A percentile compares a stretch with the other conserved stretches of the same genome.
Evolutionary conservation across 129 eudicot species (phyloP).

Genomic region (Flaveria bidentis): DNA sequence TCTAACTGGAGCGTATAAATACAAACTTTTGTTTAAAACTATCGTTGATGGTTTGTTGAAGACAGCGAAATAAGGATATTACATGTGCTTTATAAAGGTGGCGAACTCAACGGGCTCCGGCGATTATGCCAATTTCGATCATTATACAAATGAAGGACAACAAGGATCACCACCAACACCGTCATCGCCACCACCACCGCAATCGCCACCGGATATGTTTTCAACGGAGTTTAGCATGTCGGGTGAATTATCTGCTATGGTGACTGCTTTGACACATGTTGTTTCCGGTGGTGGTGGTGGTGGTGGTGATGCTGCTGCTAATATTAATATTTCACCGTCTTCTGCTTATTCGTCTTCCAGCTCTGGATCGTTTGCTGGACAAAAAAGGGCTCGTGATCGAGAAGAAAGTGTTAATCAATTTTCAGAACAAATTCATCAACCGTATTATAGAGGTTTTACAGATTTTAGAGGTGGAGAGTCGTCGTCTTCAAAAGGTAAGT

Average conservation of each 20-base stretch:
- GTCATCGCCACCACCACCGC: slow-evolving; percentile 3
- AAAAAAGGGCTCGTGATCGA: slow-evolving; percentile 61
- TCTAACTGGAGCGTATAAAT: not conserved
- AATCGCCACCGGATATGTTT: slow-evolving; percentile 29
- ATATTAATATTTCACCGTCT: slow-evolving; percentile 37
- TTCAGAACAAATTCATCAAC: slow-evolving; percentile 29
- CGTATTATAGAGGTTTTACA: slow-evolving; percentile 29
- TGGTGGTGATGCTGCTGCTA: too few relatives aligned
- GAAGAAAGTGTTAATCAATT: slow-evolving; percentile 43
- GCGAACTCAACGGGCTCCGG: slow-evolving; percentile 57
- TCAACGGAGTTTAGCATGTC: slow-evolving; percentile 38
- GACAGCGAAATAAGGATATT: slow-evolving; percentile 21
- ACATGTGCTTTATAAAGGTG: slow-evolving; percentile 68
- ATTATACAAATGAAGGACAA: slow-evolving; percentile 29
- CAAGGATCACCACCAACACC: slow-evolving; percentile 24
- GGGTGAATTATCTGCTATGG: slow-evolving; percentile 80
- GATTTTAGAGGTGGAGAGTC: slow-evolving; percentile 46
- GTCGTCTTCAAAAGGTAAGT: slow-evolving; percentile 51
- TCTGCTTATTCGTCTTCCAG: slow-evolving; percentile 65
- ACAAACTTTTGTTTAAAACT: not conserved
- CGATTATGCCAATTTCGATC: slow-evolving; percentile 39
- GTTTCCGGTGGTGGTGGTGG: slow-evolving; percentile 43
- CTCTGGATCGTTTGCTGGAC: slow-evolving; percentile 62
- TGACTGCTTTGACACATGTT: slow-evolving; percentile 69
- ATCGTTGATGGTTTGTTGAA: slow-evolving; percentile 26